Conservation (phyloP, 305 asterid genomes). For the Solanum hybrid region DNA sequence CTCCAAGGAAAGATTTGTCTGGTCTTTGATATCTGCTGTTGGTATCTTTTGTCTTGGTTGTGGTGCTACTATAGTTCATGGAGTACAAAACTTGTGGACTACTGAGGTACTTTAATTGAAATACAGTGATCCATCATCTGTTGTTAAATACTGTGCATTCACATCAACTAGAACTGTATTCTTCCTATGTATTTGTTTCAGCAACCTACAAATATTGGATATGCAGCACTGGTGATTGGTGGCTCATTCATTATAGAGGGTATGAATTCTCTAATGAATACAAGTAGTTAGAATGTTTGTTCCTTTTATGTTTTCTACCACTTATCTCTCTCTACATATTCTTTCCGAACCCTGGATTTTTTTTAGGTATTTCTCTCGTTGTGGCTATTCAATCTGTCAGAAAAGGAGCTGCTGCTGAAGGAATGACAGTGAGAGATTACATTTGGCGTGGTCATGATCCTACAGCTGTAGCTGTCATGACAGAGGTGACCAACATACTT, state of each 20-base stretch:
- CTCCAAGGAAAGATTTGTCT: constrained; percentile 97
- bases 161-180: background rate
- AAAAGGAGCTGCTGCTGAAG: constrained; percentile 99
- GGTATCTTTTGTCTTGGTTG: constrained; percentile 96
- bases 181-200: constrained; percentile 24
- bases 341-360: background rate
- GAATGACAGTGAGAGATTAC: constrained; percentile 89
- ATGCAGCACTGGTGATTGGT: constrained; percentile 92
- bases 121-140: background rate
- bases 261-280: constrained; percentile 12
- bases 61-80: constrained; percentile 94
- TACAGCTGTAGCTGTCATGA: constrained; percentile 97
- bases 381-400: constrained; percentile 91
- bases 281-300: background rate
- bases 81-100: constrained; percentile 90
- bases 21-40: constrained; percentile 98
- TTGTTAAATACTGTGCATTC: background rate
- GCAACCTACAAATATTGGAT: constrained; percentile 86
- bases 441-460: constrained; percentile 99
- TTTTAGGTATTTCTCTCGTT: constrained; percentile 79
- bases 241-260: constrained; percentile 96
- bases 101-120: constrained; percentile 46
- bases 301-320: background rate
- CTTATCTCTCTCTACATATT: background rate
- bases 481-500: constrained; percentile 54